These are phyloP conservation scores for Blastobotrys mokoenaii DNA, from an alignment of 805 yeast genomes.

Conservation along the genomic window DNA sequence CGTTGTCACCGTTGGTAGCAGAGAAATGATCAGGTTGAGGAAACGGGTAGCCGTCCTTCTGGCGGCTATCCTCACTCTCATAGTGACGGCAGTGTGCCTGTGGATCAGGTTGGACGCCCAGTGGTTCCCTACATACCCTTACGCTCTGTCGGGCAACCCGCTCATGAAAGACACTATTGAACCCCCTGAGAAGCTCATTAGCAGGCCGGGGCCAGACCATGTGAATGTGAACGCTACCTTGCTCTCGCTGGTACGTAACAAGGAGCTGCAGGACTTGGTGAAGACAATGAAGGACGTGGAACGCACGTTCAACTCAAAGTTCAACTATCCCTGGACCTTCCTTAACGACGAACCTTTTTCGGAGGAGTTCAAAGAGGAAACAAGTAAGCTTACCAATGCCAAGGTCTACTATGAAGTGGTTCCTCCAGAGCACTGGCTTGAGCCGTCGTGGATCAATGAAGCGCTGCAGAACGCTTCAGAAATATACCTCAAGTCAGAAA, in stretches of 20 bases:
- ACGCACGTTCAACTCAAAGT: slow-evolving; percentile 55
- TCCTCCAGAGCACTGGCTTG: slow-evolving; percentile 43
- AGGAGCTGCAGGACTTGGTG: slow-evolving; percentile 43
- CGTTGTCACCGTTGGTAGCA: not conserved
- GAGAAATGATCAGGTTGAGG: not conserved
- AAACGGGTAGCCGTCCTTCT: not conserved
- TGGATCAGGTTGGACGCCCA: slow-evolving; percentile 3
- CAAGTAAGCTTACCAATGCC: slow-evolving; percentile 36
- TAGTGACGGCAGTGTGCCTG: not conserved
- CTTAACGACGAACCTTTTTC: slow-evolving; percentile 65
- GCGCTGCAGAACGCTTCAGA: slow-evolving; percentile 45
- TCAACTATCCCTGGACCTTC: slow-evolving; percentile 75
- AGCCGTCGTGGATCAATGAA: slow-evolving; percentile 44
- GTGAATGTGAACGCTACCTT: slow-evolving; percentile 53
- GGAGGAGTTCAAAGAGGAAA: slow-evolving; percentile 41
- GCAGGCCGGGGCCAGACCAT: slow-evolving; percentile 10
- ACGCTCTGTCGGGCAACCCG: slow-evolving; percentile 13
- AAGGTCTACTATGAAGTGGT: slow-evolving; percentile 39
- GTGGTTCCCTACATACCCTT: slow-evolving; percentile 15
- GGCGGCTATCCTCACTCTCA: not conserved
- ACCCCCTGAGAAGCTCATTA: not conserved
- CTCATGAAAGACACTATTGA: slow-evolving; percentile 5
- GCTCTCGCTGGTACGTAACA: slow-evolving; percentile 61
- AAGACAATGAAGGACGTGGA: slow-evolving; percentile 56
- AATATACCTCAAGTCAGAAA: slow-evolving; percentile 24